Percentiles rank a stretch among this genome's conserved stretches.
These are phyloP conservation scores for Lactarius hatsudake DNA, from an alignment of 768 basidiomycete species.

Conservation along the genomic window DNA sequence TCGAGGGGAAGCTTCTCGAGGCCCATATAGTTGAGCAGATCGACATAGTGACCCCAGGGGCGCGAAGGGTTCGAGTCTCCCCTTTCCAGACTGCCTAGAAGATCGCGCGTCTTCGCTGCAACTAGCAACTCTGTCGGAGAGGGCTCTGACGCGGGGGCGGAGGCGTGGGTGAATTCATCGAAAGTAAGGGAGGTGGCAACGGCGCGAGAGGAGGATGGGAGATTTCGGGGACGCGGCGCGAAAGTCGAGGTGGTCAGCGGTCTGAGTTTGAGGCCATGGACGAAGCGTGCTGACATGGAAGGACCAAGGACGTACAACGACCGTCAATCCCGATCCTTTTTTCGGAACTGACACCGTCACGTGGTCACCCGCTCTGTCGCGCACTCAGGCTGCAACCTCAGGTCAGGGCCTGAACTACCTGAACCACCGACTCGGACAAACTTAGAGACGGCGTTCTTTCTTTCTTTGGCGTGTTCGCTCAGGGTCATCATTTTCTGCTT, in stretches of 20 bases:
- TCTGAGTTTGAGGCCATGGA: conserved; percentile 21
- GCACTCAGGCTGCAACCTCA: neutral
- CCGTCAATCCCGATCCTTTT: neutral
- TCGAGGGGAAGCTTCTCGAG: conserved; percentile 55
- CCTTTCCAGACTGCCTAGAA: conserved; percentile 20
- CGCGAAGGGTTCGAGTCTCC: conserved; percentile 38
- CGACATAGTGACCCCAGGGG: conserved; percentile 66
- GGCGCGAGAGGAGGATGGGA: conserved; percentile 16
- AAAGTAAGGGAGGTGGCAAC: conserved; percentile 2
- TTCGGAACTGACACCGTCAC: conserved; percentile 6
- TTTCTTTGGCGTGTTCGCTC: neutral
- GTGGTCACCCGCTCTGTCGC: neutral
- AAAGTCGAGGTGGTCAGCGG: conserved; percentile 8
- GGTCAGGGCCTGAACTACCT: neutral
- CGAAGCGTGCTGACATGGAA: conserved; percentile 24
- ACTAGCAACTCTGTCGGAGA: conserved; percentile 24
- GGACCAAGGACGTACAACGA: neutral
- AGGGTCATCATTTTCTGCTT: neutral
- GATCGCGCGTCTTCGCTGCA: conserved; percentile 23
- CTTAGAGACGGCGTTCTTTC: neutral
- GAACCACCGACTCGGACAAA: neutral
- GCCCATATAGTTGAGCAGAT: conserved; percentile 49
- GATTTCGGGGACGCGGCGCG: conserved; percentile 1
- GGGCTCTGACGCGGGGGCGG: neutral
- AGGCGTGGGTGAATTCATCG: neutral